Evolutionary conservation across 2,329 filamentous ascomycete species (phyloP), one percentile per base, ranked within the genome.

Genomic region (Ophidiomyces ophidiicola): DNA sequence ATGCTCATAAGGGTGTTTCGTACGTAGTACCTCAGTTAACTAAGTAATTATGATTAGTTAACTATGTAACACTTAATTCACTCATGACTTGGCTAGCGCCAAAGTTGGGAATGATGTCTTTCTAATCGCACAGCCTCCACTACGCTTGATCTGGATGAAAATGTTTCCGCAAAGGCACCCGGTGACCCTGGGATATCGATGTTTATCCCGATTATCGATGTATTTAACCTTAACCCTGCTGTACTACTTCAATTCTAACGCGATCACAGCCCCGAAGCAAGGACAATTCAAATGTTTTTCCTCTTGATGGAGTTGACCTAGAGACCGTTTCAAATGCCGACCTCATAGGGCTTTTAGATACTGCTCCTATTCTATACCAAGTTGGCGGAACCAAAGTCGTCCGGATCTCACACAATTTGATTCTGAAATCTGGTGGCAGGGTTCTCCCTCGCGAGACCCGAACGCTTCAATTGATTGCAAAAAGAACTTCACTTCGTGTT

Each of bases 41-140:
- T 38, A 35, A 36, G 44, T 28, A 43, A 48, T 38, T 56, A 52
- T 11, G 54, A 40, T 44, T 53, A 52, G 26, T 52, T 55, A 41
- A 54, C 44, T 41, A 46, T 30, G 44, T 17, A n/a, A 41, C 44
- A 38, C 44, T 39, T 11, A 36, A 43, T 19, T 36, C 43, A n/a
- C n/a, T n/a, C n/a, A n/a, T n/a, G n/a, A n/a, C n/a, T n/a, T n/a
- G n/a, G n/a, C n/a, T n/a, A n/a, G n/a, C n/a, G n/a, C n/a, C n/a
- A n/a, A n/a, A n/a, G n/a, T n/a, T n/a, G n/a, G n/a, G n/a, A n/a
- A n/a, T n/a, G 36, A 45, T 45, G 18, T 36, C 30, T 32, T 34
- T 12, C 23, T n/a, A 31, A 17, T 31, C 15, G 18, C 6, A 31
- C 15, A 32, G 32, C 19, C 10, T 33, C 17, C 31, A 19, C 5